A percentile compares a stretch with the other conserved stretches of the same genome.
phyloP scores from a whole-genome alignment of 345 rosid genomes.

The Geranium rotundifolium region DNA sequence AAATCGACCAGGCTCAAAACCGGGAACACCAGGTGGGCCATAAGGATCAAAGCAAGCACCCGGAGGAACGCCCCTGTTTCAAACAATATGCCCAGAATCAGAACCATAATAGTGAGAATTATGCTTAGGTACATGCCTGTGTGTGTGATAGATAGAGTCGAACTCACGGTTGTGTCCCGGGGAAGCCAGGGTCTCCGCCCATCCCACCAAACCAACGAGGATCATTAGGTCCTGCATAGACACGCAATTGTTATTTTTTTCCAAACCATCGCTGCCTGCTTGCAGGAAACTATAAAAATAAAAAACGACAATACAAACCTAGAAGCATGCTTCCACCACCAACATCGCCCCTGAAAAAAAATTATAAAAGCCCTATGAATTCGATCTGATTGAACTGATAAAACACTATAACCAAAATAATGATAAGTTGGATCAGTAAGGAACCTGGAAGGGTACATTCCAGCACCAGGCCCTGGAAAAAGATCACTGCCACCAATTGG shows the following conservation, averaged over 20 bases:
- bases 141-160: background rate
- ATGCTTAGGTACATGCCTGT: background rate
- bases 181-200: conserved; percentile 26
- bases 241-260: conserved; percentile 9
- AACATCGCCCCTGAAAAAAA: conserved; percentile 45
- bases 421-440: background rate
- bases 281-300: background rate
- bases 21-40: conserved; percentile 83
- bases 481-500: conserved; percentile 38
- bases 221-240: conserved; percentile 61
- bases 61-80: conserved; percentile 65
- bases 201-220: conserved; percentile 48
- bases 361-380: conserved; percentile 1
- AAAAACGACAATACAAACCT: too few species aligned
- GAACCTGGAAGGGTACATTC: conserved; percentile 64
- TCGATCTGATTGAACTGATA: background rate
- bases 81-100: conserved; percentile 7
- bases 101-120: background rate
- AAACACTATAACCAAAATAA: background rate
- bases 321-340: conserved; percentile 62
- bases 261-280: background rate
- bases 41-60: conserved; percentile 92
- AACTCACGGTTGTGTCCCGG: conserved; percentile 48
- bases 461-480: conserved; percentile 68
- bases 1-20: conserved; percentile 68